Conservation (phyloP, 805 yeast species). For the Ogataea allantospora region DNA sequence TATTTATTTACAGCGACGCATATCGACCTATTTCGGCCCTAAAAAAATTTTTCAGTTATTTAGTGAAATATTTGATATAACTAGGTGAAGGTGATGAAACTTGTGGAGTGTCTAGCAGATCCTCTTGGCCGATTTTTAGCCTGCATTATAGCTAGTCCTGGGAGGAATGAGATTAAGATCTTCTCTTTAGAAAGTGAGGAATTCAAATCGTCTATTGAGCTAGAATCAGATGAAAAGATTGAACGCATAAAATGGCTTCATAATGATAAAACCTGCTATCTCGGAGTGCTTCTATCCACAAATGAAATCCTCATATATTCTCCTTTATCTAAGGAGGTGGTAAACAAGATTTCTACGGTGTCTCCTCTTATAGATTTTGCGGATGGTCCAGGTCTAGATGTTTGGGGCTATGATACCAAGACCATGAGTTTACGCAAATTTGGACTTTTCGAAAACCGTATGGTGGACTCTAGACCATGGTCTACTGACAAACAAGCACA, state of each 20-base stretch:
- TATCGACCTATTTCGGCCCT: slow-evolving; percentile 5
- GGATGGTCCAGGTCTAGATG: slow-evolving; percentile 24
- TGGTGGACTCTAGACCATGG: slow-evolving; percentile 22
- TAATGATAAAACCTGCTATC: slow-evolving; percentile 15
- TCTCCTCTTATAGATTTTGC: slow-evolving; percentile 29
- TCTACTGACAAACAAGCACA: slow-evolving; percentile 19
- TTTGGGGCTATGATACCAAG: slow-evolving; percentile 32
- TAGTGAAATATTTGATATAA: slow-evolving; percentile 1
- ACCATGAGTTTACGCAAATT: slow-evolving; percentile 26
- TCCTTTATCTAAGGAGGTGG: slow-evolving; percentile 40
- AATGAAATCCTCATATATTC: slow-evolving; percentile 45
- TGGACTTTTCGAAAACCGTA: slow-evolving; percentile 24
- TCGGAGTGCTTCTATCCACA: slow-evolving; percentile 26
- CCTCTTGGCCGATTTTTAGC: slow-evolving; percentile 24
- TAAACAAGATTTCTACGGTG: slow-evolving; percentile 37
- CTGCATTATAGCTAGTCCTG: slow-evolving; percentile 40
- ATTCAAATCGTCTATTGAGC: slow-evolving; percentile 37
- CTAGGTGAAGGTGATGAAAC: slow-evolving; percentile 9
- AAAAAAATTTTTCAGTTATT: slow-evolving; percentile 7
- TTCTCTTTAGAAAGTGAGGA: slow-evolving; percentile 29
- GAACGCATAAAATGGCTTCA: slow-evolving; percentile 14
- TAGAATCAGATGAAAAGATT: slow-evolving; percentile 40
- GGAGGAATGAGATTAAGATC: slow-evolving; percentile 47
- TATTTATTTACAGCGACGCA: slow-evolving; percentile 8
- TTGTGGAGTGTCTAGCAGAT: slow-evolving; percentile 18